A percentile compares a stretch with the other conserved stretches of the same genome.
These are phyloP conservation scores for Neurospora sp. DNA, from an alignment of 495 filamentous ascomycete species.

Conservation along the genomic window DNA sequence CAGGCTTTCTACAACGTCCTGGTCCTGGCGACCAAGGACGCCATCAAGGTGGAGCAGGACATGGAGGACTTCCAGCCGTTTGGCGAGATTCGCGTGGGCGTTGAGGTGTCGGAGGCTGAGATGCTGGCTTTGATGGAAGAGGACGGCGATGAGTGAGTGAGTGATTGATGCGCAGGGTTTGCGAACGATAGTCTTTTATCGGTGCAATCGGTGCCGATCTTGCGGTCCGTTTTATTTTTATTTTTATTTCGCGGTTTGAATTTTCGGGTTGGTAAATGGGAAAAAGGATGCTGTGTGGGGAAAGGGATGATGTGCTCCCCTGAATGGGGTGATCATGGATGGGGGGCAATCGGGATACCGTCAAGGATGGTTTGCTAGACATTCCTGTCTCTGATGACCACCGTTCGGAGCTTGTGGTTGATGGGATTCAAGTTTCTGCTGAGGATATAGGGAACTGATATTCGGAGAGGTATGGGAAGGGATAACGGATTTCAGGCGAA, in stretches of 20 bases:
- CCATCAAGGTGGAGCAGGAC: conserved; percentile 46
- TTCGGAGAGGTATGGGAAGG: background rate
- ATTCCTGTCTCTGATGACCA: background rate
- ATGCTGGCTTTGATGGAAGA: background rate
- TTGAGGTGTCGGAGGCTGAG: conserved; percentile 6
- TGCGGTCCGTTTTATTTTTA: background rate
- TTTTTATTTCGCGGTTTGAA: background rate
- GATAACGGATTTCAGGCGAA: background rate
- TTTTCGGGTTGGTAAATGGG: background rate
- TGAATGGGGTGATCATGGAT: too few species aligned
- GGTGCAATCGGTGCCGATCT: background rate
- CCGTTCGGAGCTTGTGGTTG: background rate
- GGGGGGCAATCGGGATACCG: background rate
- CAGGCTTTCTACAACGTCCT: conserved; percentile 68
- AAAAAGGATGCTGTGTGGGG: background rate
- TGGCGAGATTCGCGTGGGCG: conserved; percentile 27
- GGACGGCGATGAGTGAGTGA: background rate
- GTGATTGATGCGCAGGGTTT: background rate
- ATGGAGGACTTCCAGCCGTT: conserved; percentile 22
- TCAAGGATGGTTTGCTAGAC: background rate
- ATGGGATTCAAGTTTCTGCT: background rate
- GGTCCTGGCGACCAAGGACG: conserved; percentile 54
- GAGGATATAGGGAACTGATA: background rate
- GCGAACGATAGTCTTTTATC: background rate
- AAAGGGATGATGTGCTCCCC: too few species aligned